Evolutionary conservation across 805 yeast species (phyloP).

Genomic region (Vanderwaltozyma yarrowii): DNA sequence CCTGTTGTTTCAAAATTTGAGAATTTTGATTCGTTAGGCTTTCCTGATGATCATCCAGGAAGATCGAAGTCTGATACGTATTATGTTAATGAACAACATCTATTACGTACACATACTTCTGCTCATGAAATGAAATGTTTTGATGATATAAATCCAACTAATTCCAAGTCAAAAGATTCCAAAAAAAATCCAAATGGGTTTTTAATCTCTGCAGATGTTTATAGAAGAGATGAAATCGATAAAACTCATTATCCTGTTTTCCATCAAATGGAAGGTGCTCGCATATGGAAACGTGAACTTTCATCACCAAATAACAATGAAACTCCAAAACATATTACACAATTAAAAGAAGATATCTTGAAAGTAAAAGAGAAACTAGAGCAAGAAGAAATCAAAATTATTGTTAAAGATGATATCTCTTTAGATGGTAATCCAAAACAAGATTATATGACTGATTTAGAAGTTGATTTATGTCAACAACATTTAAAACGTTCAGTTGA

Average conservation of each 20-base stretch:
- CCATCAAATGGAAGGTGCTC: conserved; percentile 96
- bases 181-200: conserved; percentile 54
- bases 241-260: conserved; percentile 94
- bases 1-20: conserved; percentile 77
- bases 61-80: conserved; percentile 88
- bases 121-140: conserved; percentile 93
- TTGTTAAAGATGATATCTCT: conserved; percentile 65
- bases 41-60: conserved; percentile 89
- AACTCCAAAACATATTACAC: conserved; percentile 28
- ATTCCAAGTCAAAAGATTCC: neutral
- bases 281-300: conserved; percentile 62
- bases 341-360: conserved; percentile 49
- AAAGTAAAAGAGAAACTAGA: conserved; percentile 42
- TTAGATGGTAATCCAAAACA: conserved; percentile 71
- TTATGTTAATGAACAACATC: conserved; percentile 61
- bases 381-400: conserved; percentile 36
- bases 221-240: conserved; percentile 91
- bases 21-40: conserved; percentile 87
- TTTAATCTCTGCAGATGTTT: conserved; percentile 90
- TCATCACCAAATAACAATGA: conserved; percentile 16
- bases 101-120: conserved; percentile 89
- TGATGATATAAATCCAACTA: conserved; percentile 39
- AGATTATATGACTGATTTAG: conserved; percentile 55
- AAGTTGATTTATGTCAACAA: conserved; percentile 55
- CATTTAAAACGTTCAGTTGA: conserved; percentile 86